Evolutionary conservation across 1,284 basidiomycete genomes (phyloP), one percentile per base, ranked within the genome.

Genomic region (Ceratobasidium theobromae): DNA sequence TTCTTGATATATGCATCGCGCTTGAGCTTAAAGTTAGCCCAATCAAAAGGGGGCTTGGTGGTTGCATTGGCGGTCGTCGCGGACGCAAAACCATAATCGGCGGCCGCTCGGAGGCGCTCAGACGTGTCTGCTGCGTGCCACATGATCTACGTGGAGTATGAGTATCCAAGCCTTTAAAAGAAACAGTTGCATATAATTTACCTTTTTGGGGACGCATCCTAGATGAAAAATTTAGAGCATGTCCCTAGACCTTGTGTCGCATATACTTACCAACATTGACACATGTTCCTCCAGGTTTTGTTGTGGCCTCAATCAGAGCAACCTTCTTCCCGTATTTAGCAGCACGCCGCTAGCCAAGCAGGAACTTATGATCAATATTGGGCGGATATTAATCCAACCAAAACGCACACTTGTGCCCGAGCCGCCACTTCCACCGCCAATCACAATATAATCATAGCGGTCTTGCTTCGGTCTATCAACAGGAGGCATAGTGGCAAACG

Each of bases 81-180:
- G 35, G 72, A 78, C 16, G 77, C 77, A 58, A 96, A 94, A 67
- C 93, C 89, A 79, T 97, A 99, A 12, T 83, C 86, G 33, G 84
- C 77, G 23, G 86, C 84, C 68, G 81, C 80, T 68, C 91, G 86
- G 53, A 84, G 83, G 51, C 97, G 79, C 73, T 89, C 95, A 43
- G 89, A 86, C 62, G 95, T 79, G 77, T 98, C 96, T 60, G 97
- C 94, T 33, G 96, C 95, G 75, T 99, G 92, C 97, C 97, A 99
- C 97, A 99, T 99, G 69, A 99, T 87, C 91, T 98, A 77, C 72
- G 43, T 43, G 67, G 57, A 21, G 57, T 5, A 53, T 40, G 14
- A n/a, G 40, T 21, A 25, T 40, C 25, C 6, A 62, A 52, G 6
- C 35, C 27, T 66, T 53, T 23, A 46, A 53, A 14, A 21, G 28